Conservation (phyloP, 805 yeast genomes). For the Cyberlindnera sargentensis region DNA sequence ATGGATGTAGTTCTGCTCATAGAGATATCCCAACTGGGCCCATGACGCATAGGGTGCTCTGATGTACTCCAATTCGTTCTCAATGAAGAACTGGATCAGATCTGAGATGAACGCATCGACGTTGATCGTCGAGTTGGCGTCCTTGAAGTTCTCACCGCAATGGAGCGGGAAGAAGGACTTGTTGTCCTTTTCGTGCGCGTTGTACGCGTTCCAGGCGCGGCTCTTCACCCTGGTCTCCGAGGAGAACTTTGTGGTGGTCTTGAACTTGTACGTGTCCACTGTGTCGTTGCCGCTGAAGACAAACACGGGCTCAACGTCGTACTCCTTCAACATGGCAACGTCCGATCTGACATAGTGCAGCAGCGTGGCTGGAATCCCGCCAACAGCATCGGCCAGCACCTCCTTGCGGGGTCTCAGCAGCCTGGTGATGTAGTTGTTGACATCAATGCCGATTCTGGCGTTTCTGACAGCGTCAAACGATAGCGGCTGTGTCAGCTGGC, state of each 20-base stretch:
- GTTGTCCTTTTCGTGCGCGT: slow-evolving; percentile 10
- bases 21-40: slow-evolving; percentile 70
- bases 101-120: slow-evolving; percentile 45
- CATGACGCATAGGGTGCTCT: slow-evolving; percentile 81
- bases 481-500: slow-evolving; percentile 50
- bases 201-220: slow-evolving; percentile 37
- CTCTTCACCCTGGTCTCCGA: slow-evolving; percentile 33
- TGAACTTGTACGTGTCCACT: slow-evolving; percentile 28
- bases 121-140: slow-evolving; percentile 37
- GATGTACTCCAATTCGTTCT: slow-evolving; percentile 52
- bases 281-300: slow-evolving; percentile 64
- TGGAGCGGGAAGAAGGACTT: slow-evolving; percentile 18
- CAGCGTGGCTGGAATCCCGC: slow-evolving; percentile 70
- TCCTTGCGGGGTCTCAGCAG: slow-evolving; percentile 57
- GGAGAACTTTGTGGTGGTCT: slow-evolving; percentile 29
- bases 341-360: slow-evolving; percentile 52
- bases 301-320: slow-evolving; percentile 69
- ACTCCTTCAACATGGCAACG: slow-evolving; percentile 49
- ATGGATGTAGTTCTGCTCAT: slow-evolving; percentile 51
- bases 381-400: slow-evolving; percentile 66
- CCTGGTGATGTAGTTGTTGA: slow-evolving; percentile 65
- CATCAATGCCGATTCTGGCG: slow-evolving; percentile 77
- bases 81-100: slow-evolving; percentile 50
- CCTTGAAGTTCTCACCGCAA: slow-evolving; percentile 45
- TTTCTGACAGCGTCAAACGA: slow-evolving; percentile 60